A percentile compares a stretch with the other conserved stretches of the same genome.
phyloP scores from a whole-genome alignment of 371 early-diverging fungal genomes.

The Nematocida ironsii region DNA sequence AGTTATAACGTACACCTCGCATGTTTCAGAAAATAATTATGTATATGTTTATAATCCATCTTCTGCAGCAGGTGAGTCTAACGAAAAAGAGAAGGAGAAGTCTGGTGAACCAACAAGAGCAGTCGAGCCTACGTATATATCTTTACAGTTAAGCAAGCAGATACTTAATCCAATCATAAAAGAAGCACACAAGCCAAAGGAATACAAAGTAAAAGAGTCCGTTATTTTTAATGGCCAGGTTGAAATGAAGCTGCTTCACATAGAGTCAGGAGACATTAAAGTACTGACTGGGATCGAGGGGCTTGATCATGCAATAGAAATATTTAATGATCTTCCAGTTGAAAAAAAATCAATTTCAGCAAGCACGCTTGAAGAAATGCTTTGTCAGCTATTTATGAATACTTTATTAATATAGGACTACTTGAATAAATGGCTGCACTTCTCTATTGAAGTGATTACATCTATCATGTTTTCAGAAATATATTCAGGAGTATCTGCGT shows the following conservation, averaged over 20 bases:
- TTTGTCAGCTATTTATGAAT: constrained; percentile 18
- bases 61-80: background rate
- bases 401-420: constrained; percentile 15
- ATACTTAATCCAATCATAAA: constrained; percentile 1
- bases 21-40: constrained; percentile 1
- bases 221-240: constrained; percentile 5
- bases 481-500: constrained; percentile 34
- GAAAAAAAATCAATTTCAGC: background rate
- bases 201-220: constrained; percentile 12
- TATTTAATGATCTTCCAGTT: constrained; percentile 32
- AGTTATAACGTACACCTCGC: constrained; percentile 31
- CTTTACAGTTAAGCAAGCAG: background rate
- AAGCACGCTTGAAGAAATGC: background rate
- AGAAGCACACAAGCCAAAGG: constrained; percentile 2
- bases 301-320: constrained; percentile 46
- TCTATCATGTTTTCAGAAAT: constrained; percentile 16
- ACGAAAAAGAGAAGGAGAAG: background rate
- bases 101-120: background rate
- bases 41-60: background rate
- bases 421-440: constrained; percentile 30
- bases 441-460: constrained; percentile 10
- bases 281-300: constrained; percentile 38
- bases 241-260: background rate
- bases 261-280: constrained; percentile 44
- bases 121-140: background rate